A percentile compares a stretch with the other conserved stretches of the same genome.
Conservation (phyloP, 139 green algal species). For the Astrephomene gubernaculifera region DNA sequence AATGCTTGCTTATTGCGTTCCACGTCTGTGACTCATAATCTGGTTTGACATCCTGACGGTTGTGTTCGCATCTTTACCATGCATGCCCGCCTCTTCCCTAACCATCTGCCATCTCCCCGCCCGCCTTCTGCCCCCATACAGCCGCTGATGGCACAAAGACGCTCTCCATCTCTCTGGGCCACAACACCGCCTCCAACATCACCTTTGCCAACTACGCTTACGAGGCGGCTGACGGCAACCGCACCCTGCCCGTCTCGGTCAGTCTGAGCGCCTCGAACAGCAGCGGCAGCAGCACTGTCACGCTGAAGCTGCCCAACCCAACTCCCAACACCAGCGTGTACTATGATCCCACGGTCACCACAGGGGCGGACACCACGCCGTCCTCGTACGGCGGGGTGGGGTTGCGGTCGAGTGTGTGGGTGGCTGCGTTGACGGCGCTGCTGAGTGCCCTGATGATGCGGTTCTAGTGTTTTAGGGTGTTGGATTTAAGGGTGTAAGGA, state of each 20-base stretch:
- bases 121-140: neutral
- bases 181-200: conserved; percentile 15
- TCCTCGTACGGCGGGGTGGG: too few species aligned
- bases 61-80: too few species aligned
- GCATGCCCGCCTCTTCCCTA: neutral
- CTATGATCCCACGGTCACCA: conserved; percentile 24
- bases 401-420: too few species aligned
- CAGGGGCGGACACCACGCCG: too few species aligned
- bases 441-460: too few species aligned
- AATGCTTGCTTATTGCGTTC: too few species aligned
- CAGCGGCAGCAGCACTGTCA: neutral
- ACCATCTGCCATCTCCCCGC: neutral
- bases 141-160: neutral
- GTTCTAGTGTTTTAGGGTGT: too few species aligned
- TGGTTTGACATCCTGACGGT: too few species aligned
- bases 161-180: neutral
- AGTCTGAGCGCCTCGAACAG: neutral
- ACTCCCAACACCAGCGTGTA: conserved; percentile 2
- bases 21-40: too few species aligned
- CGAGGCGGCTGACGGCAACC: conserved; percentile 12
- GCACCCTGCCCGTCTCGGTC: neutral
- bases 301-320: conserved; percentile 31
- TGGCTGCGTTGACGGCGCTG: too few species aligned
- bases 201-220: conserved; percentile 23
- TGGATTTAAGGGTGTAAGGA: too few species aligned